Evolutionary conservation across 2,329 filamentous ascomycete species (phyloP).

Genomic region (Claviceps fusiformis): DNA sequence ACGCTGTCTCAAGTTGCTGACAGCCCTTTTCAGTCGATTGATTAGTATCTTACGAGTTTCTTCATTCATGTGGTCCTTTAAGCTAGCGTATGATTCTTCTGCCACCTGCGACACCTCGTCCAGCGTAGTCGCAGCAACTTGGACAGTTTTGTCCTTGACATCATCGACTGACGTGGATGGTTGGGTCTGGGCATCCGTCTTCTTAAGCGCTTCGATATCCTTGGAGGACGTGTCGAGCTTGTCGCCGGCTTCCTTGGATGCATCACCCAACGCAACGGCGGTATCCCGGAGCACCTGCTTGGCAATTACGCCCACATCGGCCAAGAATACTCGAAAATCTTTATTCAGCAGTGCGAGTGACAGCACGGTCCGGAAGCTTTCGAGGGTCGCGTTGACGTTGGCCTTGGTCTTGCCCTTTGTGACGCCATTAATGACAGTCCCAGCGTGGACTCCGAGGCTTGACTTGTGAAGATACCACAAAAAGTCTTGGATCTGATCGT

Average conservation of each 20-base stretch:
- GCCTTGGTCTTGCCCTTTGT: constrained; percentile 18
- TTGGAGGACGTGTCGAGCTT: constrained; percentile 55
- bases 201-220: constrained; percentile 37
- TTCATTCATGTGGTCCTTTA: constrained; percentile 58
- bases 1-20: constrained; percentile 59
- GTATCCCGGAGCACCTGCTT: constrained; percentile 80
- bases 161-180: constrained; percentile 44
- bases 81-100: constrained; percentile 50
- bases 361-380: constrained; percentile 71
- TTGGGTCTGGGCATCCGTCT: constrained; percentile 13
- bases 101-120: constrained; percentile 11
- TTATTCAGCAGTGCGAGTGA: constrained; percentile 79
- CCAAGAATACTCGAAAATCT: constrained; percentile 76
- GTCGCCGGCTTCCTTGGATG: constrained; percentile 61
- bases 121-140: constrained; percentile 30
- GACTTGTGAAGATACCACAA: constrained; percentile 73
- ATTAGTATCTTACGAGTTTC: constrained; percentile 62
- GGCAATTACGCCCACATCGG: constrained; percentile 65
- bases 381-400: constrained; percentile 39
- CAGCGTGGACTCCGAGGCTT: constrained; percentile 33
- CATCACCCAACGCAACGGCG: constrained; percentile 62
- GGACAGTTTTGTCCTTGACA: constrained; percentile 41
- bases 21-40: constrained; percentile 61
- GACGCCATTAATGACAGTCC: constrained; percentile 15
- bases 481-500: constrained; percentile 83